Conservation (phyloP, 2,329 filamentous ascomycete species). For the Penicillium sp. region DNA sequence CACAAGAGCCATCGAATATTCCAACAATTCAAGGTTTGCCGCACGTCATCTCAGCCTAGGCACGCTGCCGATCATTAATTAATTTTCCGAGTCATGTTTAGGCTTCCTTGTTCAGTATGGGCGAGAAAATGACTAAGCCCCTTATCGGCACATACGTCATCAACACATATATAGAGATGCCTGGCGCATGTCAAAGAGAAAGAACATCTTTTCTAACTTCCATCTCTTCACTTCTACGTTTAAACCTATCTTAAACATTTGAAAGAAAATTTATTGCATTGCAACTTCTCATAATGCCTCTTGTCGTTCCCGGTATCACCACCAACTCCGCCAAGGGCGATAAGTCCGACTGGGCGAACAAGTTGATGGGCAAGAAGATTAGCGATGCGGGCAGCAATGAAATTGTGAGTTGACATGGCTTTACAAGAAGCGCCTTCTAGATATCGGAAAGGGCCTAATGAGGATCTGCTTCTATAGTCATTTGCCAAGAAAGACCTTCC, state of each 20-base stretch:
- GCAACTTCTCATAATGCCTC: conserved; percentile 40
- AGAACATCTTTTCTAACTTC: neutral
- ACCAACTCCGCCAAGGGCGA: conserved; percentile 24
- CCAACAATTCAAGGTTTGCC: neutral
- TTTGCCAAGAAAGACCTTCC: conserved; percentile 51
- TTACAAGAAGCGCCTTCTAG: neutral
- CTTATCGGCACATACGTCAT: conserved; percentile 7
- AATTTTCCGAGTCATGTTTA: neutral
- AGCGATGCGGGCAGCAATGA: conserved; percentile 37
- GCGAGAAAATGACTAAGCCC: neutral
- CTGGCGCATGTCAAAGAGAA: neutral
- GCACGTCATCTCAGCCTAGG: neutral
- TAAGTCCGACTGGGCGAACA: conserved; percentile 44
- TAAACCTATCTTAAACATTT: neutral
- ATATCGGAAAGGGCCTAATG: neutral
- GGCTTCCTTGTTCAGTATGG: neutral
- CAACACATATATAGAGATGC: neutral
- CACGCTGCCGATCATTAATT: neutral
- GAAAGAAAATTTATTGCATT: neutral
- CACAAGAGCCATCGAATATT: no score
- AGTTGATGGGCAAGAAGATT: conserved; percentile 49
- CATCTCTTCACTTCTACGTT: neutral
- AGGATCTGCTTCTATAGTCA: conserved; percentile 23
- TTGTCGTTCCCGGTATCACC: conserved; percentile 48
- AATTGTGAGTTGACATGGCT: conserved; percentile 24